phyloP scores from a whole-genome alignment of 2,329 filamentous ascomycete genomes.

The Lasiodiplodia hormozganensis region DNA sequence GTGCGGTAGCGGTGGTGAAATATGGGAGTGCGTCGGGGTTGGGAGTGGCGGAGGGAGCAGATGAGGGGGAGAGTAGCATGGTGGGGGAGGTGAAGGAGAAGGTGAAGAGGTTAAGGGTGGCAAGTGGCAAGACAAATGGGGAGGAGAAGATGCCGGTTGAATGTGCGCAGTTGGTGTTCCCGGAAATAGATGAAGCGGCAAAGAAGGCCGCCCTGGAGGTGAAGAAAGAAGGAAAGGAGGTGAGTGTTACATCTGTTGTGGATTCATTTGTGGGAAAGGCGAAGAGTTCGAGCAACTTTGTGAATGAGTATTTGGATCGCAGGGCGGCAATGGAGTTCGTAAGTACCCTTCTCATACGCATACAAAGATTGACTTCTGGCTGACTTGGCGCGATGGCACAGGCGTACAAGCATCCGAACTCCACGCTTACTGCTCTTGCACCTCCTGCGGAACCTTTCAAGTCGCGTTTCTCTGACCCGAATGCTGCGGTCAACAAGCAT shows the following conservation, averaged over 20 bases:
- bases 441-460: not conserved
- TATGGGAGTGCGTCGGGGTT: not conserved
- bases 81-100: not conserved
- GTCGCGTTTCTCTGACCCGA: slow-evolving; percentile 21
- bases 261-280: not conserved
- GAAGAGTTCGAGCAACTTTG: not conserved
- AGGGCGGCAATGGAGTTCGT: slow-evolving; percentile 4
- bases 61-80: not conserved
- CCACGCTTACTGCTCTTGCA: not conserved
- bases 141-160: not conserved
- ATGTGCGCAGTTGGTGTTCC: not conserved
- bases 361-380: not conserved
- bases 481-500: slow-evolving; percentile 25
- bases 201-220: not conserved
- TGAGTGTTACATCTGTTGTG: not conserved
- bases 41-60: not conserved
- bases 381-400: not conserved
- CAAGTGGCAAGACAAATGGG: not conserved
- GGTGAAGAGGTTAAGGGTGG: not conserved
- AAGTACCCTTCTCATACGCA: not conserved
- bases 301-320: not conserved
- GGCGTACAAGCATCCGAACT: not conserved
- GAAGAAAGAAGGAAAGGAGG: not conserved
- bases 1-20: not conserved
- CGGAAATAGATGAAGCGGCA: not conserved